Base-by-base conservation (phyloP, 192 early-diverging fungal genomes). In the Mortierella alpina region DNA sequence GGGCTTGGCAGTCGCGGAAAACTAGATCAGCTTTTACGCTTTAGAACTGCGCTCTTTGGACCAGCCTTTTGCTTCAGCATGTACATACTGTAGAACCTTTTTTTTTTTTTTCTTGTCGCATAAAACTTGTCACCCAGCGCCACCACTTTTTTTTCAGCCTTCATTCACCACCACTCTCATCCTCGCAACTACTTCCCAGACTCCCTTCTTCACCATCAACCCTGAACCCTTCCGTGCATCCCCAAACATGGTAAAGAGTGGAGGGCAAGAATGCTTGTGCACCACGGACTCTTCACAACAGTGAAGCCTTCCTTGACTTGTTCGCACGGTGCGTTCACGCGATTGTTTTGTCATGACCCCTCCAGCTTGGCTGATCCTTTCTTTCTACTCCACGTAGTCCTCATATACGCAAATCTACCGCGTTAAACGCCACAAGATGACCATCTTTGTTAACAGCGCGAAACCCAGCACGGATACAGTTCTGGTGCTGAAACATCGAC, bases 391-490 rank as follows among this genome's bases (percentile, higher is more conserved):
- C 7, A 39, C 11, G 17, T 63, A 60, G 58, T 20, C 51, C 5
- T 2, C 47, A 5, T 70, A 62, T 41, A 58, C 65, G 9, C 76
- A 79, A 49, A 72, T 68, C 46, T 79, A 72, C 54, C 57, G 76
- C n/a, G 76, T 79, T 40, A 79, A 79, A 58, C 76, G 76, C 42
- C 40, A 79, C 39, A 72, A 55, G 10, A 68, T 72, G 17, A 79
- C 70, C 17, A 67, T 79, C 47, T 79, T 79, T 44, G 67, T 79
- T 59, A 79, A 79, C 56, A 71, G 23, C 13, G 22, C 76, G 13
- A 63, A 66, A 15, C 76, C 76, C 39, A 67, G 20, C 18, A 61
- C 42, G 9, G 76, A 79, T 18, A 71, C 63, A 5, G 64, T 79
- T 14, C 40, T 59, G 15, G 47, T 57, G 3, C 65, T 79, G 22